A percentile compares a stretch with the other conserved stretches of the same genome.
Conservation (phyloP, 768 basidiomycete species). For the Tephrocybe sp. region DNA sequence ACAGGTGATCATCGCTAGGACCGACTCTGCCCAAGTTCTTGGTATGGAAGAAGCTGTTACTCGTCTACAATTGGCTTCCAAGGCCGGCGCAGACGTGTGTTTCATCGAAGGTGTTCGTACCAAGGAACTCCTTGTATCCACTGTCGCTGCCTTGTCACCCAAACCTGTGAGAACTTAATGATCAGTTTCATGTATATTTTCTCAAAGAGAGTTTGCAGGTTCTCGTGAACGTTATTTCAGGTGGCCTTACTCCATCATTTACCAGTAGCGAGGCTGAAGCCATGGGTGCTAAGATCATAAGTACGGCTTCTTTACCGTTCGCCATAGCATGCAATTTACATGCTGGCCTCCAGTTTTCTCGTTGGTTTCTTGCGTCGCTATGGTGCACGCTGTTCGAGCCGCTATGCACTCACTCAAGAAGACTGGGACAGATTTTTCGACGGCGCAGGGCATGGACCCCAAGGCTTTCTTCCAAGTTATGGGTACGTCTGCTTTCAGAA, state of each 20-base stretch:
- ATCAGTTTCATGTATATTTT: neutral
- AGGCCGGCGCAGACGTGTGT: slow-evolving; percentile 76
- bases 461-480: slow-evolving; percentile 77
- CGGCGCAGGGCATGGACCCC: slow-evolving; percentile 69
- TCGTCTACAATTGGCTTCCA: slow-evolving; percentile 68
- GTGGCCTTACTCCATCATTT: slow-evolving; percentile 75
- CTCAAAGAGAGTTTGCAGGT: no score
- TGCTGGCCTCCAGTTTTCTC: slow-evolving; percentile 58
- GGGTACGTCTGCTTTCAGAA: slow-evolving; percentile 44
- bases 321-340: neutral
- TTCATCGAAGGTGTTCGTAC: slow-evolving; percentile 81
- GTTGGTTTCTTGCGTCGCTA: slow-evolving; percentile 73
- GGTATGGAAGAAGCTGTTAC: slow-evolving; percentile 76
- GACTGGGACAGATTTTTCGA: slow-evolving; percentile 70
- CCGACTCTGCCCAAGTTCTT: slow-evolving; percentile 75
- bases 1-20: slow-evolving; percentile 74
- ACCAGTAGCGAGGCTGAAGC: slow-evolving; percentile 67
- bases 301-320: slow-evolving; percentile 31
- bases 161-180: slow-evolving; percentile 50
- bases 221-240: slow-evolving; percentile 81
- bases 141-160: slow-evolving; percentile 67
- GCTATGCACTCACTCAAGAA: slow-evolving; percentile 76
- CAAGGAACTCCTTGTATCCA: slow-evolving; percentile 59
- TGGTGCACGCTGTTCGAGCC: slow-evolving; percentile 75
- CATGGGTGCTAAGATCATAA: slow-evolving; percentile 76